These are phyloP conservation scores for Geotrichum candidum DNA, from an alignment of 1,139 yeast species.

Conservation along the genomic window DNA sequence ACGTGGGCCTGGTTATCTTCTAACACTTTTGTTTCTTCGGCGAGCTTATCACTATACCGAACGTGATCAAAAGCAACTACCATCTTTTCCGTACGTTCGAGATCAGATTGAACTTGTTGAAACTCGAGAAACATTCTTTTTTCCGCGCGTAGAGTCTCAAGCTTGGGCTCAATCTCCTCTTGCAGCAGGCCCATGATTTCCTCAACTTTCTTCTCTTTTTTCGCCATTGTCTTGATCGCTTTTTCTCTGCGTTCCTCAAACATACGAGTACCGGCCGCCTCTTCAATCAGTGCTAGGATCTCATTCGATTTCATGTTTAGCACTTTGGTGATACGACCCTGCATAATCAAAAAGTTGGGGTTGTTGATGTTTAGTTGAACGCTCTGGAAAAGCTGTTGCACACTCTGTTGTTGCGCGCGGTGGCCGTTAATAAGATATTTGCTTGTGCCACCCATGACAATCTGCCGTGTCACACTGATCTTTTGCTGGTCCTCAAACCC, in stretches of 20 bases:
- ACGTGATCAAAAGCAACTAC: slow-evolving; percentile 74
- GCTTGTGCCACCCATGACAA: slow-evolving; percentile 85
- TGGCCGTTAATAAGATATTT: slow-evolving; percentile 94
- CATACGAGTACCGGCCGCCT: slow-evolving; percentile 96
- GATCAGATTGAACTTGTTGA: slow-evolving; percentile 76
- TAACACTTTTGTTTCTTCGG: slow-evolving; percentile 29
- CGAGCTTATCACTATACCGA: slow-evolving; percentile 35
- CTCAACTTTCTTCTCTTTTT: slow-evolving; percentile 76
- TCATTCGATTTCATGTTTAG: slow-evolving; percentile 93
- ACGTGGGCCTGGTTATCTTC: slow-evolving; percentile 39
- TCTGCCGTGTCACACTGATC: slow-evolving; percentile 88
- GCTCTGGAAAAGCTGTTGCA: slow-evolving; percentile 82
- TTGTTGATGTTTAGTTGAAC: slow-evolving; percentile 94
- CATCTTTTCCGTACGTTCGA: slow-evolving; percentile 67
- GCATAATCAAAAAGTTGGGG: slow-evolving; percentile 97
- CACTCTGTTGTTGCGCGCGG: slow-evolving; percentile 92
- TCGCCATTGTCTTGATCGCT: slow-evolving; percentile 85
- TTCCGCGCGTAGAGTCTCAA: slow-evolving; percentile 73
- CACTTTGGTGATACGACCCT: slow-evolving; percentile 95
- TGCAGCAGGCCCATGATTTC: slow-evolving; percentile 67
- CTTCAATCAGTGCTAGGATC: slow-evolving; percentile 85
- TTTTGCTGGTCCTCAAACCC: slow-evolving; percentile 78
- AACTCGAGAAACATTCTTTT: slow-evolving; percentile 78
- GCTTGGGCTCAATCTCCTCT: slow-evolving; percentile 91
- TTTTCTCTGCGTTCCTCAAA: slow-evolving; percentile 90